These are phyloP conservation scores for Suillus subluteus DNA, from an alignment of 768 basidiomycete genomes.

Conservation along the genomic window DNA sequence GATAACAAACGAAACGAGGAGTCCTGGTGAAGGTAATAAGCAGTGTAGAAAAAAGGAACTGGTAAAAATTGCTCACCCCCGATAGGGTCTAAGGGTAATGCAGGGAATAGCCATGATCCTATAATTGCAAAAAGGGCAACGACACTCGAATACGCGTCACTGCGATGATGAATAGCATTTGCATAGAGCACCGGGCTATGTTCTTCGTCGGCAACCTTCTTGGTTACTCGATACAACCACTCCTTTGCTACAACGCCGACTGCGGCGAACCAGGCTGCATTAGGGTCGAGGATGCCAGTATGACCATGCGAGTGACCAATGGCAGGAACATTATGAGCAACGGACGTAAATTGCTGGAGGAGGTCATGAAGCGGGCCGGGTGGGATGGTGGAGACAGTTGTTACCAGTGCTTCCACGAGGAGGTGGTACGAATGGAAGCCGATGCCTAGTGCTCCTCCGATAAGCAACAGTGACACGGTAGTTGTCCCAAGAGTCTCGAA, in stretches of 20 bases:
- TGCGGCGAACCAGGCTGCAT: constrained; percentile 96
- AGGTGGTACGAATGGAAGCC: constrained; percentile 91
- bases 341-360: constrained; percentile 57
- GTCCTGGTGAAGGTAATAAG: constrained; percentile 47
- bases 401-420: constrained; percentile 71
- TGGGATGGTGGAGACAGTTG: constrained; percentile 65
- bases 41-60: constrained; percentile 5
- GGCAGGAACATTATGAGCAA: constrained; percentile 55
- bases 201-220: constrained; percentile 88
- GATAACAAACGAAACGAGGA: constrained; percentile 90
- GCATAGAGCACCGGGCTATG: constrained; percentile 89
- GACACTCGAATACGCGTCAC: constrained; percentile 90
- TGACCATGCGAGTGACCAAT: constrained; percentile 61
- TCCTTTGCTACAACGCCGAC: constrained; percentile 84
- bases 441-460: constrained; percentile 82
- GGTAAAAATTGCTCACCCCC: constrained; percentile 62
- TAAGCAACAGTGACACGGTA: constrained; percentile 83
- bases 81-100: constrained; percentile 89
- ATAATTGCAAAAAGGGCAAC: constrained; percentile 93
- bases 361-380: constrained; percentile 66
- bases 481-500: constrained; percentile 96
- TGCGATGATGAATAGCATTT: constrained; percentile 98
- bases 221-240: constrained; percentile 89
- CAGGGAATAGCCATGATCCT: constrained; percentile 84
- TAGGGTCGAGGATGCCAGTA: constrained; percentile 72